Conservation (phyloP, 2,329 filamentous ascomycete species). For the Clonostachys rosea region DNA sequence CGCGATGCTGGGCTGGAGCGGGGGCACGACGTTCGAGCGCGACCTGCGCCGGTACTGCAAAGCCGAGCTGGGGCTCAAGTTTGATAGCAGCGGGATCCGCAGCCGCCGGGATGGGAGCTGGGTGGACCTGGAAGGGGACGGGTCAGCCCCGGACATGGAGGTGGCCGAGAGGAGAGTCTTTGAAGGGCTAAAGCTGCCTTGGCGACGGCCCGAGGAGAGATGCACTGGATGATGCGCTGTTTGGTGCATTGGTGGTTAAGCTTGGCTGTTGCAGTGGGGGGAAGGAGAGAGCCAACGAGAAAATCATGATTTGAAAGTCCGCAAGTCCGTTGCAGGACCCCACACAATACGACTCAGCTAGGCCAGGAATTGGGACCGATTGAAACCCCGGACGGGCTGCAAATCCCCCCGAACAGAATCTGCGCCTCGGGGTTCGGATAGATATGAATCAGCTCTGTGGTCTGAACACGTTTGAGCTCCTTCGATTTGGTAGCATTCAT, state of each 20-base stretch:
- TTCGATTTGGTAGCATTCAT: no score
- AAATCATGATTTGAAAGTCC: neutral
- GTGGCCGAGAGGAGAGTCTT: constrained; percentile 81
- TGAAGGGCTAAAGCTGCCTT: constrained; percentile 66
- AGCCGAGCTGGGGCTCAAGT: constrained; percentile 69
- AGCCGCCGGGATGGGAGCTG: constrained; percentile 59
- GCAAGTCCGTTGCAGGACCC: neutral
- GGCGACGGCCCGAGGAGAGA: constrained; percentile 60
- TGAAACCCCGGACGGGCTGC: no score
- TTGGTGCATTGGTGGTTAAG: no score
- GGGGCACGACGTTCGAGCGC: constrained; percentile 84
- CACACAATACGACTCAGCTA: neutral
- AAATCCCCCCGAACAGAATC: no score
- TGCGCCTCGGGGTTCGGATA: no score
- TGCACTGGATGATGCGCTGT: constrained; percentile 51
- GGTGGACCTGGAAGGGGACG: constrained; percentile 65
- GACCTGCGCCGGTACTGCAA: constrained; percentile 81
- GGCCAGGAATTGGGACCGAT: no score
- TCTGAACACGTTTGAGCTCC: no score
- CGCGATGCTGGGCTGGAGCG: constrained; percentile 83
- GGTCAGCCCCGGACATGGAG: constrained; percentile 42
- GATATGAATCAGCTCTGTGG: no score
- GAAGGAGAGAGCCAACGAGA: neutral
- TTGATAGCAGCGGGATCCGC: constrained; percentile 84
- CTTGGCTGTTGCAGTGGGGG: no score